phyloP scores from a whole-genome alignment of 2,329 filamentous ascomycete genomes.

The Ophiosphaerella herpotricha region DNA sequence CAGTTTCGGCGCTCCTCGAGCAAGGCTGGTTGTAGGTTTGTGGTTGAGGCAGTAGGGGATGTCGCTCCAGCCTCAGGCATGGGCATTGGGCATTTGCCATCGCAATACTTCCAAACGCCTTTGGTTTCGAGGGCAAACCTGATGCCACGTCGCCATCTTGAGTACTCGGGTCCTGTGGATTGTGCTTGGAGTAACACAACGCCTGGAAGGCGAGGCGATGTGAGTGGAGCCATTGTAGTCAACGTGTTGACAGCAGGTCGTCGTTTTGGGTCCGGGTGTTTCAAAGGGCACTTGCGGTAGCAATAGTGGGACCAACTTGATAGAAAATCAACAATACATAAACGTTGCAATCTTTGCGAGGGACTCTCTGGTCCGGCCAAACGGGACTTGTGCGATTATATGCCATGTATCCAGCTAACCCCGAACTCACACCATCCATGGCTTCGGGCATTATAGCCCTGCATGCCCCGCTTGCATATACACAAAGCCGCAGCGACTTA shows the following conservation, averaged over 20 bases:
- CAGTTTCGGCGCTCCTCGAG: constrained; percentile 42
- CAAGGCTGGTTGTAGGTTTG: constrained; percentile 34
- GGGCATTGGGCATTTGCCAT: constrained; percentile 38
- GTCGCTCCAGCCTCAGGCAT: constrained; percentile 37
- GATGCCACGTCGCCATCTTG: constrained; percentile 40
- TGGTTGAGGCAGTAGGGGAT: constrained; percentile 18
- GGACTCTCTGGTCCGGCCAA: not conserved
- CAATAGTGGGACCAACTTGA: not conserved
- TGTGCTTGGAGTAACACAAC: constrained; percentile 30
- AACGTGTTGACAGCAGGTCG: not conserved
- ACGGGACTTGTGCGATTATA: constrained; percentile 6
- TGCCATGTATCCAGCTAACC: constrained; percentile 8
- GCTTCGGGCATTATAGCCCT: constrained; percentile 25
- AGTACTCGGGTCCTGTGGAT: constrained; percentile 37
- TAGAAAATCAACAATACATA: not conserved
- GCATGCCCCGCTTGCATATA: constrained; percentile 11
- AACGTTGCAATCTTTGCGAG: not conserved
- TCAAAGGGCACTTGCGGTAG: not conserved
- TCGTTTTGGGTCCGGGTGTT: not conserved
- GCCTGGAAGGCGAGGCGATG: constrained; percentile 37
- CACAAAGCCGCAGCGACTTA: constrained; percentile 7
- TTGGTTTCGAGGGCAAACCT: constrained; percentile 37
- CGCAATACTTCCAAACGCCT: constrained; percentile 40
- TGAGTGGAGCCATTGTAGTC: constrained; percentile 18
- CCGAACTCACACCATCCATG: constrained; percentile 8